Evolutionary conservation across 2,329 filamentous ascomycete species (phyloP).

Genomic region (Paracorniculantispora psalliotae): DNA sequence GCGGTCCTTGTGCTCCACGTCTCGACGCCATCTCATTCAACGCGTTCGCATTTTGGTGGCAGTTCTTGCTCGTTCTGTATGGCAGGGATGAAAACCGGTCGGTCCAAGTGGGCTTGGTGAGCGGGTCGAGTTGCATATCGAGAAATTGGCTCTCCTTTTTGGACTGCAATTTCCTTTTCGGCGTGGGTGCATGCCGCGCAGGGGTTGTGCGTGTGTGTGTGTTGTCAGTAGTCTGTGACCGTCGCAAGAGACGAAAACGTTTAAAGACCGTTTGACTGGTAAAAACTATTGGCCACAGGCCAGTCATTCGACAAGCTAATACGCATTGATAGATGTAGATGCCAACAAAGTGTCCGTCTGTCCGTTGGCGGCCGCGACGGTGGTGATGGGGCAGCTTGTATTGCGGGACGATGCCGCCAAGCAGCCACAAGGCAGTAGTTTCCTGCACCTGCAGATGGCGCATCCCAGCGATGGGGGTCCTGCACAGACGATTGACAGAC

Average conservation of each 20-base stretch:
- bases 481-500: not conserved
- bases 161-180: not conserved
- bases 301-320: not conserved
- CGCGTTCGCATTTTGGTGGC: not conserved
- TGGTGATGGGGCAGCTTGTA: not conserved
- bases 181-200: not conserved
- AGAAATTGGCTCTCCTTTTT: conserved; percentile 10
- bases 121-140: conserved; percentile 5
- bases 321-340: not conserved
- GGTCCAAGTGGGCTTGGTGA: conserved; percentile 1
- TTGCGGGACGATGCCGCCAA: not conserved
- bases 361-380: not conserved
- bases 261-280: not conserved
- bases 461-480: not conserved
- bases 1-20: not conserved
- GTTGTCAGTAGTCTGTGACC: not conserved
- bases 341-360: not conserved
- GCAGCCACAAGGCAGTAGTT: not conserved
- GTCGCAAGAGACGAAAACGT: not conserved
- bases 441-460: not conserved
- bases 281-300: not conserved
- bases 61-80: not conserved
- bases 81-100: not conserved
- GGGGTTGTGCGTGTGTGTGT: not conserved
- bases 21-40: not conserved